These are phyloP conservation scores for Stemphylium lycopersici DNA, from an alignment of 2,329 filamentous ascomycete genomes.

Conservation along the genomic window DNA sequence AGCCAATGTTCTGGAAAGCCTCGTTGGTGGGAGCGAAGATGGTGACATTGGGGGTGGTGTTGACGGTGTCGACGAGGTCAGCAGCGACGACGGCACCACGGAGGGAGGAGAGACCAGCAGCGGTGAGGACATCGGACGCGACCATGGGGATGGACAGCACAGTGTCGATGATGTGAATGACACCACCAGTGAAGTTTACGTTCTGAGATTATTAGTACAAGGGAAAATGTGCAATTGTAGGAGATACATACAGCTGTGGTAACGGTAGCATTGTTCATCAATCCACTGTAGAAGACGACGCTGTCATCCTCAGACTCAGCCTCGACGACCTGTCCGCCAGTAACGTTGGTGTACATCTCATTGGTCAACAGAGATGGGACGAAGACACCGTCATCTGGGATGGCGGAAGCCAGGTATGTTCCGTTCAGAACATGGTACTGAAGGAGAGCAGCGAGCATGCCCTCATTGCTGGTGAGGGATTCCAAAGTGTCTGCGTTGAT, in stretches of 20 bases:
- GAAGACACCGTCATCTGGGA: constrained; percentile 53
- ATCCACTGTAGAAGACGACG: constrained; percentile 60
- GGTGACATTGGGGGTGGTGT: constrained; percentile 59
- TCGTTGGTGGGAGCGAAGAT: constrained; percentile 68
- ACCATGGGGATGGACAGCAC: constrained; percentile 50
- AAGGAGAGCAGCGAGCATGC: constrained; percentile 55
- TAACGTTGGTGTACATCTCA: constrained; percentile 62
- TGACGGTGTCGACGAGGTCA: constrained; percentile 51
- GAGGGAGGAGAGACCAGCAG: constrained; percentile 49
- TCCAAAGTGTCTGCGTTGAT: constrained; percentile 48
- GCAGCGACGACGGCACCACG: constrained; percentile 50
- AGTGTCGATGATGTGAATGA: constrained; percentile 55
- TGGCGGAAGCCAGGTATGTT: constrained; percentile 48
- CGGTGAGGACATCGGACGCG: constrained; percentile 39
- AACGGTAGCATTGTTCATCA: constrained; percentile 58
- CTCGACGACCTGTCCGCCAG: constrained; percentile 64
- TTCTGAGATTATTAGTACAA: constrained; percentile 37
- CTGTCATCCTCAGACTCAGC: constrained; percentile 50
- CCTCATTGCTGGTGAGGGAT: constrained; percentile 36
- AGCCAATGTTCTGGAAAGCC: constrained; percentile 65
- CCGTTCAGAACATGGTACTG: constrained; percentile 66
- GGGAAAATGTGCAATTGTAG: not conserved
- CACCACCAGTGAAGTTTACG: constrained; percentile 53
- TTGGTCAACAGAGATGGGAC: constrained; percentile 59
- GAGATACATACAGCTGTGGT: constrained; percentile 53